phyloP scores from a whole-genome alignment of 805 yeast species.

The baker's yeast (Saccharomyces cerevisiae) region DNA sequence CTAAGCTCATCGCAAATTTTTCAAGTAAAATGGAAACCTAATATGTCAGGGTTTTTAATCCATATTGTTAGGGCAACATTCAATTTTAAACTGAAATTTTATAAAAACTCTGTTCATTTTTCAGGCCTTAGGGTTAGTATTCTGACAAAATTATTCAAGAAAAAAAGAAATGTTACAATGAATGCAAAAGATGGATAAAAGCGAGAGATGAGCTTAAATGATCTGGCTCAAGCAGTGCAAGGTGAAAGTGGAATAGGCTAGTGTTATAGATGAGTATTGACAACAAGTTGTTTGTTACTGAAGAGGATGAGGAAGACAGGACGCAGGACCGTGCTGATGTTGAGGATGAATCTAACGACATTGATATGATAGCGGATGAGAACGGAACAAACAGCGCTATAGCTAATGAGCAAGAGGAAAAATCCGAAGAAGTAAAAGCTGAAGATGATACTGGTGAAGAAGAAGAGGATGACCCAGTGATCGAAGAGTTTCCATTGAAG shows the following conservation, averaged over 20 bases:
- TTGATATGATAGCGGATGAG: constrained; percentile 6
- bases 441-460: constrained; percentile 9
- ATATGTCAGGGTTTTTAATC: not conserved
- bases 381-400: not conserved
- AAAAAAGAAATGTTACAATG: not conserved
- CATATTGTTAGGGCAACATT: not conserved
- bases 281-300: constrained; percentile 30
- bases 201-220: not conserved
- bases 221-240: not conserved
- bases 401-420: constrained; percentile 4
- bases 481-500: constrained; percentile 52
- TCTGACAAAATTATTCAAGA: not conserved
- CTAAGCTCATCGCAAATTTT: not conserved
- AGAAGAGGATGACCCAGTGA: constrained; percentile 51
- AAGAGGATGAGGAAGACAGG: constrained; percentile 28
- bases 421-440: constrained; percentile 10
- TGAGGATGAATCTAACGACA: constrained; percentile 5
- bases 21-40: not conserved
- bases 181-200: not conserved
- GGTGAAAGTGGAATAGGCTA: not conserved
- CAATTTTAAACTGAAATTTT: too few species aligned
- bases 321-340: not conserved
- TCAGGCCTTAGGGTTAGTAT: not conserved
- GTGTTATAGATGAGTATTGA: constrained; percentile 7
- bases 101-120: too few species aligned